Base-by-base conservation (phyloP, 257 asterid species). In the Jasminum sambac region DNA sequence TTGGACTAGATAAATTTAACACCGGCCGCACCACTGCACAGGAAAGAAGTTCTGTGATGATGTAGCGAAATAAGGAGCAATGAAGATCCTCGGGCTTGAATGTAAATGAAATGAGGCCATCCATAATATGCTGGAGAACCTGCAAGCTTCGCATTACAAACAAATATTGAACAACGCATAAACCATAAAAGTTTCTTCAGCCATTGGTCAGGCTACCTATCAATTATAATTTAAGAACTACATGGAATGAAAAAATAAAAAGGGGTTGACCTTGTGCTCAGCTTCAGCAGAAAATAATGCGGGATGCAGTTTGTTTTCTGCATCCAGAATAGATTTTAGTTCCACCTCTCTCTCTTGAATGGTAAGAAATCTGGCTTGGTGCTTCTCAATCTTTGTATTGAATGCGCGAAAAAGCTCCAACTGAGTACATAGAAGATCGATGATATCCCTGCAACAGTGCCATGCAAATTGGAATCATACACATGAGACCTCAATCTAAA, bases 111-210 rank as follows among this genome's bases (percentile, higher is more conserved):
- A 89, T 85, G 68, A 95, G 88, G 74, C 97, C 97, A 69, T 88
- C 93, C 91, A 89, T 74, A 72, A 95, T 83, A 85, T 88, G 96
- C 84, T 95, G 99, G 76, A 95, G 99, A 83, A 95, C 99, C 99
- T 95, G 89, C 66, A 55, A 55, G 61, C 62, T 55, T 55, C n/a
- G 34, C 34, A 55, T 55, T 55, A 74, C 84, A 73, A 62, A 66
- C 50, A 66, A 65, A 66, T 69, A 21, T 42, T 75, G 37, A 50
- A 48, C 72, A 72, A 61, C 65, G 30, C 66, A 62, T 63, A 60
- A 76, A 80, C 68, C 58, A 55, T 26, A 55, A 23, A 55, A 55
- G 10, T 19, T 19, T 55, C 36, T 72, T 77, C 62, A 64, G 68
- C 36, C 38, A 9, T 46, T 37, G 44, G 17, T 57, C 36, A 55